A percentile compares a stretch with the other conserved stretches of the same genome.
These are phyloP conservation scores for Cubamyces sp. DNA, from an alignment of 768 basidiomycete genomes.

Conservation along the genomic window DNA sequence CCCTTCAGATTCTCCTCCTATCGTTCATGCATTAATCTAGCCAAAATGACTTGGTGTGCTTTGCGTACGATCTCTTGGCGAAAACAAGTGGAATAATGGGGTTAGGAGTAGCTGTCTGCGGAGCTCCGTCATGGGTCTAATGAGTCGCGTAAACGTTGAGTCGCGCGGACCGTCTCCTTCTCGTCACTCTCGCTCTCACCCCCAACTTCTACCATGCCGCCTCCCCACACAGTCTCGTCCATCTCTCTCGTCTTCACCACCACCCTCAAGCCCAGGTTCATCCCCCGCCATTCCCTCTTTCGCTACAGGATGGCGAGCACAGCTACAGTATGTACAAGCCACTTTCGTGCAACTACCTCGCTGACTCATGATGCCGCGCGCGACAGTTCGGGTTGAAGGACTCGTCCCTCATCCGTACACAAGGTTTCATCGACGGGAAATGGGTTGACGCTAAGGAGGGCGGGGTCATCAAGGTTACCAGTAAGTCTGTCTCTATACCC, in stretches of 20 bases:
- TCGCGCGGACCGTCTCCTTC: not conserved
- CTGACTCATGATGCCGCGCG: not conserved
- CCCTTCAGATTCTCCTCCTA: no score
- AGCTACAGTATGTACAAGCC: not conserved
- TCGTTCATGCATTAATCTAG: no score
- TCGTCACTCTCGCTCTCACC: not conserved
- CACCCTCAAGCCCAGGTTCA: conserved; percentile 5
- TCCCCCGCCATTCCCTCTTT: conserved; percentile 12
- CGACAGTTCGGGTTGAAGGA: conserved; percentile 78
- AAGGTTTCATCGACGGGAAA: conserved; percentile 83
- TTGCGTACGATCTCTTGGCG: no score
- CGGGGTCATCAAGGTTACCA: conserved; percentile 72
- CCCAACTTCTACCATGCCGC: conserved; percentile 10
- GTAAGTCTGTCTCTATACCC: conserved; percentile 47
- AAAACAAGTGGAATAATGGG: not conserved
- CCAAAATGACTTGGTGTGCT: no score
- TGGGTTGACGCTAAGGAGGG: conserved; percentile 83
- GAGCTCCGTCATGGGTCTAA: not conserved
- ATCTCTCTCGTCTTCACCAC: conserved; percentile 4
- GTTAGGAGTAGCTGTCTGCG: conserved; percentile 4
- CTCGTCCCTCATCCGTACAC: conserved; percentile 68
- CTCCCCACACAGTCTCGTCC: conserved; percentile 1
- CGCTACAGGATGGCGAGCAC: conserved; percentile 20
- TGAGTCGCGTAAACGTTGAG: not conserved
- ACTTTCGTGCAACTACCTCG: not conserved